Evolutionary conservation across 768 basidiomycete species (phyloP).

Genomic region (Xanthoconium stramineum): DNA sequence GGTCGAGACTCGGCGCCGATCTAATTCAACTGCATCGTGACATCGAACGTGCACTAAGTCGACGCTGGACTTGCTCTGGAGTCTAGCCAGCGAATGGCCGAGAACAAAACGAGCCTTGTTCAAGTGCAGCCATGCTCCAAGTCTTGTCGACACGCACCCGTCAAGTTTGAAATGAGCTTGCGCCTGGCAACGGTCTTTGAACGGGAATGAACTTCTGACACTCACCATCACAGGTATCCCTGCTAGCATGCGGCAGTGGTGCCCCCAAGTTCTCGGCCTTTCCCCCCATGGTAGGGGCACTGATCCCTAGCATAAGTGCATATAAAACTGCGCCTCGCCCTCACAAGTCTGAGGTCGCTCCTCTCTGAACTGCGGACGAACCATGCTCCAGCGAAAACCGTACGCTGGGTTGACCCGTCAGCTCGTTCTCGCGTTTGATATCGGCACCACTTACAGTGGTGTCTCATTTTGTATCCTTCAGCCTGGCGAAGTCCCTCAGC

Average conservation of each 20-base stretch:
- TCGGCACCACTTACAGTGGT: conserved; percentile 38
- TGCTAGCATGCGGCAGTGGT: background rate
- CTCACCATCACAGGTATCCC: background rate
- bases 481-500: conserved; percentile 28
- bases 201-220: conserved; percentile 3
- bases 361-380: background rate
- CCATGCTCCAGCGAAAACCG: conserved; percentile 30
- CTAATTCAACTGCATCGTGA: conserved; percentile 3
- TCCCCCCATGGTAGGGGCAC: no score
- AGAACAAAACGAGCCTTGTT: background rate
- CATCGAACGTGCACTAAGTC: no score
- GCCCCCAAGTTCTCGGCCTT: background rate
- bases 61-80: no score
- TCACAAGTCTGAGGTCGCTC: background rate
- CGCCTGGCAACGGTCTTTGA: background rate
- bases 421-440: conserved; percentile 36
- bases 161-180: no score
- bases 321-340: conserved; percentile 4
- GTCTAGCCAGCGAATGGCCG: background rate
- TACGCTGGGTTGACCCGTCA: conserved; percentile 33
- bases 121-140: background rate
- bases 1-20: no score
- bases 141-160: background rate
- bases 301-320: background rate
- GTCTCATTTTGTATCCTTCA: conserved; percentile 38